Percentiles rank a stretch among this genome's conserved stretches.
Evolutionary conservation across 2,329 filamentous ascomycete genomes (phyloP).

Genomic region (Fusarium udum): DNA sequence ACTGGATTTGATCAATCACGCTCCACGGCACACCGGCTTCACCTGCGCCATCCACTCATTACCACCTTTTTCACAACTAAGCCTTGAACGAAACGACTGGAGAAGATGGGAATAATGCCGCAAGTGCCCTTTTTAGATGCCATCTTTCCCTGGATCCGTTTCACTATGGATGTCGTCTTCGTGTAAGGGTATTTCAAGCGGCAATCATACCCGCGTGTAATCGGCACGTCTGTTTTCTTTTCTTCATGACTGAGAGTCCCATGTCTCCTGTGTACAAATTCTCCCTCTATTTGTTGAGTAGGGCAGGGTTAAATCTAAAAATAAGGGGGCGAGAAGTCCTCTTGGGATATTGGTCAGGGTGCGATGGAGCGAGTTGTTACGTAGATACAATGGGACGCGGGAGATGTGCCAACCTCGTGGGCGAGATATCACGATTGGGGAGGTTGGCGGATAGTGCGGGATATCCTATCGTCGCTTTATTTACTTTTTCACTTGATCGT

Average conservation of each 20-base stretch:
- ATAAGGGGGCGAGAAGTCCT: conserved; percentile 29
- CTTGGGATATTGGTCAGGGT: conserved; percentile 37
- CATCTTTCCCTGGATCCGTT: conserved; percentile 3
- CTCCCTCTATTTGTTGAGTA: conserved; percentile 2
- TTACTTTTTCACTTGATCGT: conserved; percentile 43
- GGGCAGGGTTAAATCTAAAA: conserved; percentile 28
- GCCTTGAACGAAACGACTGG: conserved; percentile 43
- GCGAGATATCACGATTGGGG: conserved; percentile 21
- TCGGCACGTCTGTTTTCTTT: conserved; percentile 36
- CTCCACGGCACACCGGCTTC: conserved; percentile 39
- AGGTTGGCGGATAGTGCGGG: conserved; percentile 35
- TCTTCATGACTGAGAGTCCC: conserved; percentile 33
- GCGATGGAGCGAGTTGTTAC: conserved; percentile 31
- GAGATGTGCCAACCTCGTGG: conserved; percentile 21
- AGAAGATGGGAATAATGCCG: conserved; percentile 33
- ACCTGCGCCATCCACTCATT: conserved; percentile 56
- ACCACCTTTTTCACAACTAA: conserved; percentile 41
- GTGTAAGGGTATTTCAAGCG: conserved; percentile 9
- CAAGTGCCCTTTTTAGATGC: conserved; percentile 17
- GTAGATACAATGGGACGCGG: conserved; percentile 16
- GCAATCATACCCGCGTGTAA: conserved; percentile 35
- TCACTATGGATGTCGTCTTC: conserved; percentile 5
- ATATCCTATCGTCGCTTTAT: conserved; percentile 46
- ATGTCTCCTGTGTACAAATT: conserved; percentile 42
- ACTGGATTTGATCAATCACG: conserved; percentile 45